phyloP scores from a whole-genome alignment of 169 alveolate species.

The Pseudocohnilembus persalinus region DNA sequence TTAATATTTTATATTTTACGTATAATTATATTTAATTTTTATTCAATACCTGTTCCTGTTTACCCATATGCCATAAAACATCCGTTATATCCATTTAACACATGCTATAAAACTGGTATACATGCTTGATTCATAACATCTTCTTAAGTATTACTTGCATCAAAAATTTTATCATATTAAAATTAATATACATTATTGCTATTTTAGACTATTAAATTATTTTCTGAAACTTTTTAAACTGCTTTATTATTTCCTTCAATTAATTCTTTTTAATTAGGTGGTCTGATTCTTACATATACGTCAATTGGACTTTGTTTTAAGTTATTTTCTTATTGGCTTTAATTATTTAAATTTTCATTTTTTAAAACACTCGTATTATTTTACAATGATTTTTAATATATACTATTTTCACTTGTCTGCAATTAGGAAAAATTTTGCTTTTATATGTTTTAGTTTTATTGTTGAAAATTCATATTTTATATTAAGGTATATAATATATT shows the following conservation, averaged over 20 bases:
- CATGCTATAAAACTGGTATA: slow-evolving; percentile 52
- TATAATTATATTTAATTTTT: slow-evolving; percentile 42
- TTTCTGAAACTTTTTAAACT: slow-evolving; percentile 6
- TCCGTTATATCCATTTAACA: slow-evolving; percentile 73
- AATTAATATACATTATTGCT: slow-evolving; percentile 3
- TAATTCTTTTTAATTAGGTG: not conserved
- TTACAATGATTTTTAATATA: no score
- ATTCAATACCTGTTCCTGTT: slow-evolving; percentile 80
- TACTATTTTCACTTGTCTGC: not conserved
- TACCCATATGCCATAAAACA: slow-evolving; percentile 81
- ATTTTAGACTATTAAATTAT: not conserved
- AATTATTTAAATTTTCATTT: no score
- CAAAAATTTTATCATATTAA: slow-evolving; percentile 1
- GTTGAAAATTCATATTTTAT: not conserved
- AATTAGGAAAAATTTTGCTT: no score
- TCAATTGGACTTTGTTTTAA: not conserved
- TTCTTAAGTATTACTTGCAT: slow-evolving; percentile 2
- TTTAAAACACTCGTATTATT: no score
- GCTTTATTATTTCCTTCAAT: not conserved
- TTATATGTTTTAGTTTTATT: no score
- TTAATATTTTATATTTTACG: no score
- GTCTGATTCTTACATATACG: not conserved
- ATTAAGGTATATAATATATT: not conserved
- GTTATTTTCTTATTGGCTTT: not conserved
- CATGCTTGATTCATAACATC: not conserved